These are phyloP conservation scores for Mycena galericulata DNA, from an alignment of 768 basidiomycete species.

Conservation along the genomic window DNA sequence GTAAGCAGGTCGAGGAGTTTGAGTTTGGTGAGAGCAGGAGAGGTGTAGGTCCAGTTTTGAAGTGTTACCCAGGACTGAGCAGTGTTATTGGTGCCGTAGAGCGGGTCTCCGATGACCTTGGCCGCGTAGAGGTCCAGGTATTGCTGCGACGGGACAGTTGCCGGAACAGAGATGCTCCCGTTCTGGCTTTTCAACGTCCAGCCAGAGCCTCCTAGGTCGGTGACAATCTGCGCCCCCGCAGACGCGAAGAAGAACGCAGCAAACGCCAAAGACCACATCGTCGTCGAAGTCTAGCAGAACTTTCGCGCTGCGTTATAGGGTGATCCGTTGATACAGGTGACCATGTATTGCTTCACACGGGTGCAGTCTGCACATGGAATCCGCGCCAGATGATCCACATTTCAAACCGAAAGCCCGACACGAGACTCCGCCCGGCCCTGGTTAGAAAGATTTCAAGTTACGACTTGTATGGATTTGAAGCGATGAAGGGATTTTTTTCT, in stretches of 20 bases:
- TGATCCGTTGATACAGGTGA: too few relatives aligned
- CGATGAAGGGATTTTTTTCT: too few relatives aligned
- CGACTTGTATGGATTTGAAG: too few relatives aligned
- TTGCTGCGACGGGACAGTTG: slow-evolving; percentile 22
- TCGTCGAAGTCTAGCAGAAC: too few relatives aligned
- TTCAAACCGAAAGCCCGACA: too few relatives aligned
- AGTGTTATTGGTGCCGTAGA: slow-evolving; percentile 24
- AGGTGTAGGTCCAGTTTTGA: slow-evolving; percentile 30
- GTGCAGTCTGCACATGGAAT: too few relatives aligned
- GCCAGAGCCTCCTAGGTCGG: slow-evolving; percentile 17
- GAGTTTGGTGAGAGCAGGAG: slow-evolving; percentile 10
- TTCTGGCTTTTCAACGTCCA: slow-evolving; percentile 24
- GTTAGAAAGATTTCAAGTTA: too few relatives aligned
- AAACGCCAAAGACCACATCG: too few relatives aligned
- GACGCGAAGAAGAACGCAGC: slow-evolving; percentile 18
- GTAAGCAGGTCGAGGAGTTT: background rate
- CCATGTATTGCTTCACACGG: too few relatives aligned
- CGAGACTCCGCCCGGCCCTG: too few relatives aligned
- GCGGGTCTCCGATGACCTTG: slow-evolving; percentile 19
- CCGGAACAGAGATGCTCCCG: slow-evolving; percentile 26
- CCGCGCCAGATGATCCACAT: too few relatives aligned
- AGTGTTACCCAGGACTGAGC: slow-evolving; percentile 24
- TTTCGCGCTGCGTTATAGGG: too few relatives aligned
- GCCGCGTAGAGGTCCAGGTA: slow-evolving; percentile 24
- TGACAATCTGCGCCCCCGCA: slow-evolving; percentile 22